Evolutionary conservation across 2,329 filamentous ascomycete species (phyloP).

Genomic region (Penicillium sp.): DNA sequence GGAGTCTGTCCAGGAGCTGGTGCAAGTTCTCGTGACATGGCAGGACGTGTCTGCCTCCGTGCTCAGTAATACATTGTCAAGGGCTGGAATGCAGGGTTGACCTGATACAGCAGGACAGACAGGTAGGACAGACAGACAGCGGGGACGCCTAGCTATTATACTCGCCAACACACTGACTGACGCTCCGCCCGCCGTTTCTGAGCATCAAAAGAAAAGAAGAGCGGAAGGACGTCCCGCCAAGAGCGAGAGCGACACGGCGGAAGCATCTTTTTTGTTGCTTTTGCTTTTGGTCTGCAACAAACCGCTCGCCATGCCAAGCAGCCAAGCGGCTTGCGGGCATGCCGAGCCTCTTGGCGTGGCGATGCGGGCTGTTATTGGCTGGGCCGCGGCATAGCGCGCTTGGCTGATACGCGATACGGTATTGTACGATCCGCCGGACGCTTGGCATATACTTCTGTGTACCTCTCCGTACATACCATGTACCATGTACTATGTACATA

Average conservation of each 20-base stretch:
- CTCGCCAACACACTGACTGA: too few species aligned
- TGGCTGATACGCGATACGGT: background rate
- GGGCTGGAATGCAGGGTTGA: constrained; percentile 10
- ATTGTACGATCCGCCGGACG: too few species aligned
- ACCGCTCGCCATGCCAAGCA: background rate
- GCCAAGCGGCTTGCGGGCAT: constrained; percentile 3
- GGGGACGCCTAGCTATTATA: background rate
- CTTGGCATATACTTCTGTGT: too few species aligned
- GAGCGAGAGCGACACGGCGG: background rate
- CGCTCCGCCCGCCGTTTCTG: too few species aligned
- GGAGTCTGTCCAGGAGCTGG: background rate
- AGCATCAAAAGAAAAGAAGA: background rate
- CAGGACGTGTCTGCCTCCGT: background rate
- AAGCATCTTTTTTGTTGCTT: background rate
- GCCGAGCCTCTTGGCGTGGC: constrained; percentile 9
- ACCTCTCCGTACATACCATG: too few species aligned
- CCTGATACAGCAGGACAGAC: background rate
- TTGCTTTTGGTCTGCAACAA: background rate
- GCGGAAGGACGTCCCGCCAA: constrained; percentile 5
- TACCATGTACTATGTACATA: too few species aligned
- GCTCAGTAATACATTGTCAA: constrained; percentile 2
- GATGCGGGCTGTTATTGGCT: background rate
- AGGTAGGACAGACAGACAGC: background rate
- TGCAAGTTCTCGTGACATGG: background rate
- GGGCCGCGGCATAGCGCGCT: background rate